These are phyloP conservation scores for Pseudozyma tsukubaensis DNA, from an alignment of 1,284 basidiomycete genomes.

Conservation along the genomic window DNA sequence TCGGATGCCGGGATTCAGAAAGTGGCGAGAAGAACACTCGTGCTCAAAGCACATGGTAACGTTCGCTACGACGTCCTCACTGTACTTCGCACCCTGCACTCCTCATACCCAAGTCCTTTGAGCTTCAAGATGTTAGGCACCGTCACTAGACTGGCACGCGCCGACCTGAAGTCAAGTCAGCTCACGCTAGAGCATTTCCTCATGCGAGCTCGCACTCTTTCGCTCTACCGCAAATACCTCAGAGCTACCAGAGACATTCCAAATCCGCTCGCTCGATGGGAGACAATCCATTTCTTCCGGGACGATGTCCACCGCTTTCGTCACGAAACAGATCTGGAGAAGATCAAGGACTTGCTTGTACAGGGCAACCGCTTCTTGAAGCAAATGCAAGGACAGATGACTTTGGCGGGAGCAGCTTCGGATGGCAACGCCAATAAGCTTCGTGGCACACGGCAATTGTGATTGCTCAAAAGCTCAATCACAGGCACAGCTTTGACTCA, in stretches of 20 bases:
- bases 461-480: neutral
- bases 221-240: constrained; percentile 57
- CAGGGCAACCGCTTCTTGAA: constrained; percentile 50
- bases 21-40: constrained; percentile 17
- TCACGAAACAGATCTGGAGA: constrained; percentile 39
- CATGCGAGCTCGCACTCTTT: constrained; percentile 42
- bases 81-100: too few relatives aligned
- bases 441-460: constrained; percentile 34
- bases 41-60: neutral
- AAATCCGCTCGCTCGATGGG: constrained; percentile 56
- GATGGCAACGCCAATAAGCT: constrained; percentile 26
- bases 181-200: constrained; percentile 58
- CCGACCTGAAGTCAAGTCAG: constrained; percentile 38
- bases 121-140: constrained; percentile 17
- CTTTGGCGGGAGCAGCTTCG: constrained; percentile 36
- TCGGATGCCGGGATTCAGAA: constrained; percentile 18
- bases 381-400: constrained; percentile 57
- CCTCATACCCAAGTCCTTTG: neutral
- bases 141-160: constrained; percentile 19
- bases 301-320: constrained; percentile 43
- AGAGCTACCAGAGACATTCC: constrained; percentile 58
- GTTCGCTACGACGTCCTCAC: neutral
- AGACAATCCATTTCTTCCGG: constrained; percentile 58
- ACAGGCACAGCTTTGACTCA: too few relatives aligned
- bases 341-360: constrained; percentile 45